phyloP scores from a whole-genome alignment of 768 basidiomycete genomes.

The Coprinopsis marcescibilis region DNA sequence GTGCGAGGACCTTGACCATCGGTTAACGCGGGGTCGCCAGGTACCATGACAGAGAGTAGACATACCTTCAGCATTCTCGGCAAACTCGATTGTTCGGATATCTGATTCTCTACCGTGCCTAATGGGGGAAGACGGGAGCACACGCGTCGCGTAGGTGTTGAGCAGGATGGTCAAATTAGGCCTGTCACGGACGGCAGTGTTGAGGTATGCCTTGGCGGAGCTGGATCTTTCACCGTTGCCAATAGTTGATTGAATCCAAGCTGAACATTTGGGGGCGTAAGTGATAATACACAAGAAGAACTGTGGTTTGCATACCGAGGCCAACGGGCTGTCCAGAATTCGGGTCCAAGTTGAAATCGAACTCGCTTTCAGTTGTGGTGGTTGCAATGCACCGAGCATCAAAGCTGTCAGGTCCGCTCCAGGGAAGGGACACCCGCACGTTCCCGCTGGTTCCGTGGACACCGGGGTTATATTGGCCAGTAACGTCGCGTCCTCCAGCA shows the following conservation, averaged over 20 bases:
- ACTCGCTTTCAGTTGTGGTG: slow-evolving; percentile 18
- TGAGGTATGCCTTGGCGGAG: slow-evolving; percentile 20
- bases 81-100: slow-evolving; percentile 6
- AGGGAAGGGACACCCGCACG: slow-evolving; percentile 25
- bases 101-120: neutral
- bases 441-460: slow-evolving; percentile 32
- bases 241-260: slow-evolving; percentile 20
- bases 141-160: slow-evolving; percentile 10
- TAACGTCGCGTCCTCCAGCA: slow-evolving; percentile 31
- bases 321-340: slow-evolving; percentile 19
- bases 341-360: slow-evolving; percentile 20
- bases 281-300: too few species aligned
- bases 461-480: slow-evolving; percentile 29
- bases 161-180: slow-evolving; percentile 21
- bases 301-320: too few species aligned
- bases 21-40: too few species aligned
- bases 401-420: slow-evolving; percentile 21
- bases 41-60: too few species aligned
- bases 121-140: neutral
- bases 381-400: slow-evolving; percentile 26
- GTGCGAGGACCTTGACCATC: neutral
- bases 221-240: slow-evolving; percentile 20
- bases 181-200: slow-evolving; percentile 16
- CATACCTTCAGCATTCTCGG: too few species aligned
- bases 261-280: slow-evolving; percentile 9